A percentile compares a stretch with the other conserved stretches of the same genome.
Evolutionary conservation across 805 yeast genomes (phyloP).

Genomic region (Jamesozyma gamospora): DNA sequence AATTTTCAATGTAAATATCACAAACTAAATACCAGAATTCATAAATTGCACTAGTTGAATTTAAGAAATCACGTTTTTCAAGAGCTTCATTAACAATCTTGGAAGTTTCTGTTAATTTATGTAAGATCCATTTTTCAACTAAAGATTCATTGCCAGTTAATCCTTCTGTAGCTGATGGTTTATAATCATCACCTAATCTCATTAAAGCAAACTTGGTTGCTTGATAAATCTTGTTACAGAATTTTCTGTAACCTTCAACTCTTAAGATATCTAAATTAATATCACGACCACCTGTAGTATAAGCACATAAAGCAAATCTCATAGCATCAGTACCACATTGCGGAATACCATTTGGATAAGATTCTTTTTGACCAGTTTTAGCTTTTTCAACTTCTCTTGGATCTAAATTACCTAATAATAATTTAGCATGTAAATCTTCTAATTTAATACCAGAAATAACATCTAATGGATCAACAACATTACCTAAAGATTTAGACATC

Average conservation of each 20-base stretch:
- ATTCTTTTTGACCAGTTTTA: conserved; percentile 71
- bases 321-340: conserved; percentile 99
- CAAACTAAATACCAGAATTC: conserved; percentile 94
- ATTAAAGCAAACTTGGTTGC: conserved; percentile 94
- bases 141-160: conserved; percentile 74
- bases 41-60: conserved; percentile 77
- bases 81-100: conserved; percentile 53
- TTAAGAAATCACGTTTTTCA: conserved; percentile 82
- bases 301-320: conserved; percentile 96
- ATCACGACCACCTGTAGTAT: conserved; percentile 97
- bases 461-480: conserved; percentile 91
- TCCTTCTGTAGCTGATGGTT: conserved; percentile 59
- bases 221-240: conserved; percentile 98
- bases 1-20: conserved; percentile 97
- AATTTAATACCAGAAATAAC: conserved; percentile 83
- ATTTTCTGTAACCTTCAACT: conserved; percentile 98
- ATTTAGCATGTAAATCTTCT: conserved; percentile 67
- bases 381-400: conserved; percentile 84
- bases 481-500: conserved; percentile 97
- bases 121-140: conserved; percentile 95
- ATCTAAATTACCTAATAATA: conserved; percentile 75
- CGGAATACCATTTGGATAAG: conserved; percentile 95
- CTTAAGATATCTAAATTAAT: conserved; percentile 91
- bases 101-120: conserved; percentile 66
- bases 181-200: conserved; percentile 82